Conservation (phyloP, 139 green algal species). For the Axilococcus clingmanii region DNA sequence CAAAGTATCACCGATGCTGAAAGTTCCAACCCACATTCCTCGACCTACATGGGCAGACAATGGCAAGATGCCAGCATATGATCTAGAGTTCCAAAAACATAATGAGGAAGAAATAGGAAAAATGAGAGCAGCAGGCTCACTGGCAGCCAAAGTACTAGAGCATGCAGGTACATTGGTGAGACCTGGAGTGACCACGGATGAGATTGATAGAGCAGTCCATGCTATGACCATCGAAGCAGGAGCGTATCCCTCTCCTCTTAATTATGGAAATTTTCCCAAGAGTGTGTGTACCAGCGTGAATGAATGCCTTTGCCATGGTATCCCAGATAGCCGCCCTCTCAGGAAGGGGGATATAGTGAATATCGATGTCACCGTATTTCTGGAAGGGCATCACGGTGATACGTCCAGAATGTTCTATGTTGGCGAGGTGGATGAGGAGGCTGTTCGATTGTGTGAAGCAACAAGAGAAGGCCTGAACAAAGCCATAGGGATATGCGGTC, state of each 20-base stretch:
- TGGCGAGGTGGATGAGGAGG: conserved; percentile 50
- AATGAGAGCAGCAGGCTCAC: conserved; percentile 75
- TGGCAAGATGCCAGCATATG: conserved; percentile 48
- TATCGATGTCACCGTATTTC: conserved; percentile 95
- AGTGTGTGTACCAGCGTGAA: conserved; percentile 96
- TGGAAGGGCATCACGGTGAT: conserved; percentile 90
- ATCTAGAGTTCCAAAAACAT: conserved; percentile 48
- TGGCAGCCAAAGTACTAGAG: conserved; percentile 76
- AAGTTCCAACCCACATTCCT: conserved; percentile 58
- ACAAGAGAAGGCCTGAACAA: conserved; percentile 63
- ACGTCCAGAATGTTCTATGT: conserved; percentile 68
- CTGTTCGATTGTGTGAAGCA: conserved; percentile 60
- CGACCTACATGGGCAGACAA: conserved; percentile 64
- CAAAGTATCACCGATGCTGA: conserved; percentile 31
- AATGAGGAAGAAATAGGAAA: conserved; percentile 37
- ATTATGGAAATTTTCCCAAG: conserved; percentile 93
- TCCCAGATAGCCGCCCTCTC: conserved; percentile 61
- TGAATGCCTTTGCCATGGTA: conserved; percentile 95
- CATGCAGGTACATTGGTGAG: conserved; percentile 61
- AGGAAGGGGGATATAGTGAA: conserved; percentile 90
- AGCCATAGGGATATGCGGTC: conserved; percentile 67
- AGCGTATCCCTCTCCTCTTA: conserved; percentile 92
- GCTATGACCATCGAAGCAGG: conserved; percentile 67
- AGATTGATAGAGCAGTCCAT: conserved; percentile 88
- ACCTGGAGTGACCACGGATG: conserved; percentile 86